Evolutionary conservation across 345 rosid species (phyloP), one percentile per base, ranked within the genome.

Genomic region (Firmiana major): DNA sequence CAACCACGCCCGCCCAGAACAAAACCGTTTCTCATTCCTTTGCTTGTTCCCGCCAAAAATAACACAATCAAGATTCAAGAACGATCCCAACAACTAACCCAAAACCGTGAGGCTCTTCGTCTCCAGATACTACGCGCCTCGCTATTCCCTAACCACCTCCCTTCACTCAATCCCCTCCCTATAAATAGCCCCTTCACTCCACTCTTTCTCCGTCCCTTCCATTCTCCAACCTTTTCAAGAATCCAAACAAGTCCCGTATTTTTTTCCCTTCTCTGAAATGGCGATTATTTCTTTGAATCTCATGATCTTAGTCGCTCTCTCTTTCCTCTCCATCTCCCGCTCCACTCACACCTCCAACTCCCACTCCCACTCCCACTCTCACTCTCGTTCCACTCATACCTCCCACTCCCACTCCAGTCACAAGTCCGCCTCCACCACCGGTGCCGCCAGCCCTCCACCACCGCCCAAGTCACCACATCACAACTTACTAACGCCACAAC

Each of bases 21-120:
- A 73, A 5, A 60, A 12, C 42, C 48, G 63, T 45, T 31, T 3
- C 24, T 55, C 5, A 4, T 54, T 54, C 9, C 58, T 54, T 54
- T 10, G 6, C 4, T 9, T 15, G 15, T 79, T 77, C 82, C 83
- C 82, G 80, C 85, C 73, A 77, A 65, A 67, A 31, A 49, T 70
- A 83, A 79, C 85, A 34, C 63, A 79, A 28, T 57, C 38, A 38
- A 38, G 40, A 38, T 38, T 38, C 40, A 38, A 38, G 40, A 38
- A 38, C 40, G 40, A 3, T 38, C 2, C 40, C 4, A 38, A 78
- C 58, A 67, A 73, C 17, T 38, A 13, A 12, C 46, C 28, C 12
- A 38, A 10, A 46, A 26, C 53, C 42, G 42, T 13, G 22, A 42
- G 28, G 54, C 66, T 26, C 43, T 45, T 36, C 76, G 5, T 57